Conservation (phyloP, 2,329 filamentous ascomycete genomes). For the Epichloe scottii region DNA sequence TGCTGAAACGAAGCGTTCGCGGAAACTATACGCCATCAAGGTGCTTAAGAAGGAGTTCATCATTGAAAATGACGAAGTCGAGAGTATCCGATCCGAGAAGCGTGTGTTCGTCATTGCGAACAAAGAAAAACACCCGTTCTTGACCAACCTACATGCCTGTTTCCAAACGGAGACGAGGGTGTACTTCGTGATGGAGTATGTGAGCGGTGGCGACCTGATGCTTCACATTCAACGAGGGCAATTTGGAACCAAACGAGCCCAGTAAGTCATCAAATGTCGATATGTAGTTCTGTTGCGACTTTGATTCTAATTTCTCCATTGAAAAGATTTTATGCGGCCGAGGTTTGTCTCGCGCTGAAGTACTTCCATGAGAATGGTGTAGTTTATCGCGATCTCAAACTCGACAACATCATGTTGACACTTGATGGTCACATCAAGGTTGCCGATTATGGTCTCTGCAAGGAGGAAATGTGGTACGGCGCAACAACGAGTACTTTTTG, state of each 20-base stretch:
- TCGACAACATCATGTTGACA: conserved; percentile 81
- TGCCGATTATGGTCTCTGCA: conserved; percentile 96
- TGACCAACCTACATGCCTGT: conserved; percentile 89
- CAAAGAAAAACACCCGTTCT: conserved; percentile 90
- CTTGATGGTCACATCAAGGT: conserved; percentile 98
- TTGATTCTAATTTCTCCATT: neutral
- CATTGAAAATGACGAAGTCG: conserved; percentile 97
- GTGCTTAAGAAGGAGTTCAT: conserved; percentile 99
- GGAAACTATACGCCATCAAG: conserved; percentile 94
- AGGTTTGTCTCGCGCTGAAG: conserved; percentile 92
- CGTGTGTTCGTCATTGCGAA: conserved; percentile 94
- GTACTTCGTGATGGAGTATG: conserved; percentile 99
- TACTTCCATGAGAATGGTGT: conserved; percentile 99
- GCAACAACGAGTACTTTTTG: conserved; percentile 97
- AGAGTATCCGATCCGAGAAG: conserved; percentile 96
- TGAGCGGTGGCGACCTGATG: conserved; percentile 97
- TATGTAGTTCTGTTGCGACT: too few relatives aligned
- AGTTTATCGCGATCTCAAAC: conserved; percentile 95
- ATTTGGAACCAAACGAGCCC: conserved; percentile 89
- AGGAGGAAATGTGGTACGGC: conserved; percentile 99
- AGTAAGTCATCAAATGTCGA: conserved; percentile 49
- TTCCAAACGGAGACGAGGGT: conserved; percentile 98
- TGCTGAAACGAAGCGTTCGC: conserved; percentile 86
- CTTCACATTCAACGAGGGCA: conserved; percentile 95
- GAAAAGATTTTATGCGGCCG: conserved; percentile 80